Evolutionary conservation across 2,329 filamentous ascomycete genomes (phyloP).

Genomic region (Penicillium decumbens): DNA sequence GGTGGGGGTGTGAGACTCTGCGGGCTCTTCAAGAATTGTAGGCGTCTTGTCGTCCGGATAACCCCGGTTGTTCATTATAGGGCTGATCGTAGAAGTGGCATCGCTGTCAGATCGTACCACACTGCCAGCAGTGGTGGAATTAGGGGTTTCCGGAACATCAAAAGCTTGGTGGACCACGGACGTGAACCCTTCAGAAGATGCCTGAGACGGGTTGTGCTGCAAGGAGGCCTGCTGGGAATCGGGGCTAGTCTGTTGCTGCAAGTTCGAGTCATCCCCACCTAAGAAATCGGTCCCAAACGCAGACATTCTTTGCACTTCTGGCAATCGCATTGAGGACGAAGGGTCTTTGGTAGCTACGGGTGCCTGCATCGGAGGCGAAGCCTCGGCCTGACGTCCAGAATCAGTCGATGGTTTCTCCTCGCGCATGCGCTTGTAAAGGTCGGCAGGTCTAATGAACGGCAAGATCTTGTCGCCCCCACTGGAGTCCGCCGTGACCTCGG

Average conservation of each 20-base stretch:
- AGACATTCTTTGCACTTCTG: slow-evolving; percentile 43
- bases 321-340: slow-evolving; percentile 31
- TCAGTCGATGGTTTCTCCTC: slow-evolving; percentile 55
- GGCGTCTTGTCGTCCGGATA: slow-evolving; percentile 44
- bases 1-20: slow-evolving; percentile 30
- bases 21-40: slow-evolving; percentile 53
- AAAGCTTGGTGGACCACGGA: slow-evolving; percentile 64
- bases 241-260: slow-evolving; percentile 10
- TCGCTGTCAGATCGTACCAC: slow-evolving; percentile 58
- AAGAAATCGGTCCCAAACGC: slow-evolving; percentile 33
- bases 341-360: neutral
- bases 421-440: slow-evolving; percentile 69
- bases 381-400: slow-evolving; percentile 1
- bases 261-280: slow-evolving; percentile 9
- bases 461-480: slow-evolving; percentile 45
- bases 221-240: slow-evolving; percentile 31
- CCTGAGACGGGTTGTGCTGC: slow-evolving; percentile 50
- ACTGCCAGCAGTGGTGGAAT: slow-evolving; percentile 48
- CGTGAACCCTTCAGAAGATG: slow-evolving; percentile 44
- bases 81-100: slow-evolving; percentile 60
- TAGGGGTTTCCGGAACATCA: slow-evolving; percentile 53
- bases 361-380: neutral
- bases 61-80: slow-evolving; percentile 53
- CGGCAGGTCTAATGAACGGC: slow-evolving; percentile 66
- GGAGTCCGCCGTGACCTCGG: slow-evolving; percentile 27